Conservation (phyloP, 495 filamentous ascomycete genomes). For the Hypoxylon lienhwacheense region DNA sequence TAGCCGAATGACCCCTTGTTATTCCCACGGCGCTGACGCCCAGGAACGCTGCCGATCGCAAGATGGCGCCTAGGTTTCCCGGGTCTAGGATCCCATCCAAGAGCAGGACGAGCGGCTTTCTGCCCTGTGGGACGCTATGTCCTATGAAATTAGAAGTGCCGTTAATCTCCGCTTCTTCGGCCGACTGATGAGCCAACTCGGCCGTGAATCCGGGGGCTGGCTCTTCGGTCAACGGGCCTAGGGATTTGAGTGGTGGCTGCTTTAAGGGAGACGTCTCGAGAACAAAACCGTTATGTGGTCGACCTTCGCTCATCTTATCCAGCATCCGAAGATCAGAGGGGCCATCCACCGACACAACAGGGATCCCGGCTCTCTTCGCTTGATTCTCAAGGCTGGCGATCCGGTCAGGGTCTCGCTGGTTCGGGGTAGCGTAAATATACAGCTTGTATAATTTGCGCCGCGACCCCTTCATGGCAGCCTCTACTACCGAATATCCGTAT, state of each 20-base stretch:
- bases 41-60: conserved; percentile 82
- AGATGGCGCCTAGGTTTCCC: conserved; percentile 86
- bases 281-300: conserved; percentile 89
- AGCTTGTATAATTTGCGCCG: conserved; percentile 79
- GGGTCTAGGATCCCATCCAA: conserved; percentile 85
- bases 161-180: conserved; percentile 72
- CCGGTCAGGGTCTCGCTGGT: conserved; percentile 45
- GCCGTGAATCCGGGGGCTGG: conserved; percentile 56
- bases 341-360: conserved; percentile 50
- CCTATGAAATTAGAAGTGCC: conserved; percentile 54
- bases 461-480: conserved; percentile 70
- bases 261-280: conserved; percentile 86
- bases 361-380: conserved; percentile 59
- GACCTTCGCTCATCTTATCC: conserved; percentile 78
- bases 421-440: conserved; percentile 68
- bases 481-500: conserved; percentile 80
- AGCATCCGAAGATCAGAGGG: conserved; percentile 62
- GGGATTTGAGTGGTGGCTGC: conserved; percentile 64
- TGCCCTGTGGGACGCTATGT: conserved; percentile 44
- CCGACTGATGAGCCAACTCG: conserved; percentile 65
- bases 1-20: conserved; percentile 66
- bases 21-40: conserved; percentile 77
- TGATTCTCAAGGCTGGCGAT: conserved; percentile 57
- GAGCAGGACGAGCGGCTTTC: conserved; percentile 77
- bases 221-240: conserved; percentile 52